Base-by-base conservation (phyloP, 2,329 filamentous ascomycete genomes). In the Metarhizium robertsii region DNA sequence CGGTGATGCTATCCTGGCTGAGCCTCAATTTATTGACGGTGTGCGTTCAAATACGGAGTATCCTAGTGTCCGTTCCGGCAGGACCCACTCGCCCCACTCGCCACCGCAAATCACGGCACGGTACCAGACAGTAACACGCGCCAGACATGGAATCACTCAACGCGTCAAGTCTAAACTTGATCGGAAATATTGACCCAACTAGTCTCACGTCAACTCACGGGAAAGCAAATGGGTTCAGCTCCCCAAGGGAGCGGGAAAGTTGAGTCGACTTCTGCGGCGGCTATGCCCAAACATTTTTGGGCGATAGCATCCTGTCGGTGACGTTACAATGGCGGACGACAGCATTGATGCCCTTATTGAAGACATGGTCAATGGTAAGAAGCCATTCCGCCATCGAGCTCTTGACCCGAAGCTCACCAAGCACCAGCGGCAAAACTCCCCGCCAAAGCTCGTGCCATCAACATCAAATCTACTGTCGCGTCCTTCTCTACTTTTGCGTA, bases 401-500 rank as follows among this genome's bases (percentile, higher is more conserved):
- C 10, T 8, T 25, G 6, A 49, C 8, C 6, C n/a, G 25, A 16
- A 29, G 29, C 43, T 38, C 32, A 54, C 25, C 11, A 18, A 18
- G 51, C 16, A 20, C 32, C 58, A 86, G 83, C 80, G 25, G 79
- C 83, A 20, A 79, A 77, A 61, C 63, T 80, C 36, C 80, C 87
- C 0, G 76, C 85, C 57, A 91, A 88, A 67, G 80, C 86, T 61
- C 81, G 89, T 49, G 71, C 74, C 36, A 75, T 76, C 49, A 82
- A 78, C 64, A 79, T 90, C 59, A 84, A 86, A 61, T 75, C 80
- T 20, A 74, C 81, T 16, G 78, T 90, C 51, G 83, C 89, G 66
- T 79, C 73, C 30, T 75, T 91, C 55, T 75, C 79, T 50, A 79
- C 79, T 5, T 73, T 81, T 60, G 81, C 83, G 11, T 90, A 88